Base-by-base conservation (phyloP, 805 yeast genomes). In the Yamadazyma kitorensis region DNA sequence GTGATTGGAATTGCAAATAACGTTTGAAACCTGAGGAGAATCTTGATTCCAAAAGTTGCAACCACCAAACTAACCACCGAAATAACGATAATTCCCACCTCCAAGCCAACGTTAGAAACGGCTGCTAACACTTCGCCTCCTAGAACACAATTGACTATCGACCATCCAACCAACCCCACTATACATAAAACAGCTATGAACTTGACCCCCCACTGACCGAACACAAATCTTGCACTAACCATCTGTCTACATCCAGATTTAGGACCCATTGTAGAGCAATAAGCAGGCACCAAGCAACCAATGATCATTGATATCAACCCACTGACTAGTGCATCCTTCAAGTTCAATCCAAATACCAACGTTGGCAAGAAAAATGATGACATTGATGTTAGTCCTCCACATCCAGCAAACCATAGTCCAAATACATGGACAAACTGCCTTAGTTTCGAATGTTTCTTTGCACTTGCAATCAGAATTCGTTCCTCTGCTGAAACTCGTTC, bases 371-470 rank as follows among this genome's bases (percentile, higher is more conserved):
- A 62, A 37, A 57, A 62, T 16, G 65, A 55, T 3, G 62, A 53
- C 67, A 59, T 61, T 6, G 68, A 55, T 4, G 67, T 59, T 18
- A 62, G 40, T 1, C 68, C 67, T 8, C 65, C 67, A 41, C 67
- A 59, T 2, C 61, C 68, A 23, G 68, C 59, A 36, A 57, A 48
- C 67, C 67, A 62, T 8, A 62, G 51, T 1, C 68, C 68, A 17
- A 55, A 30, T 4, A 62, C 65, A 32, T 54, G 49, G 4, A 51
- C 12, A 29, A 59, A 54, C 31, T 57, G 64, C 12, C 37, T 19
- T 3, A 31, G 14, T 13, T 31, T 45, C 14, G 48, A 36, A 27
- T 29, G 30, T n/a, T 14, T 17, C 16, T 39, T 34, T 5, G 30
- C 26, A 11, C 28, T 21, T 7, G 45, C 44, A 17, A 43, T n/a